Evolutionary conservation across 75 land plant species (phyloP), one percentile per base, ranked within the genome.

Genomic region (Adiantum capillusveneris): DNA sequence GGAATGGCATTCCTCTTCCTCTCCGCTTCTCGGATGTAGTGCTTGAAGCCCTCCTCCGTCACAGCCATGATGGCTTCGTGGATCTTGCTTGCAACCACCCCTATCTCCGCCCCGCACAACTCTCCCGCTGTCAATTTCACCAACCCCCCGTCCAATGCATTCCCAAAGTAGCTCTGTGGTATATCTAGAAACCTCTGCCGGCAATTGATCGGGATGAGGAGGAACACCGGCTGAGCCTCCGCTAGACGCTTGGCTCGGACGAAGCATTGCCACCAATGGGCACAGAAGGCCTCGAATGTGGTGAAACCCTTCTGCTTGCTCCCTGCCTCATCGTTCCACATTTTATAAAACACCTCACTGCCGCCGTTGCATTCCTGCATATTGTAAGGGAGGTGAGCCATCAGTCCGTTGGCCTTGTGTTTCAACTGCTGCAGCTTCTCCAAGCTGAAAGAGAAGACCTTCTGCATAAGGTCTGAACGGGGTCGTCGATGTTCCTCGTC

Each of bases 11-110:
- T 26, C 2, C 55, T 2, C 25, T 13, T 18, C 28, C 25, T 7
- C 55, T 53, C 55, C 25, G 55, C 55, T 13, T 26, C 28, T 18
- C 2, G 2, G 25, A 53, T 24, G 55, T 53, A 53, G 28, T 22
- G 49, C 49, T n/a, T 17, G 49, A 46, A 46, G 49, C 21, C n/a
- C 49, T 46, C 49, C 49, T 46, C 49, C 2, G 49, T 46, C 21
- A 17, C 49, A 17, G 49, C 49, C 17, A 6, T 46, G 49, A 46
- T 46, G 49, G 49, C 49, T 5, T 46, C 49, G 21, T 20, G n/a
- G 17, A 46, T 46, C 14, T 46, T 5, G 6, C 14, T 14, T 3
- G 49, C 49, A 2, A 46, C 17, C 5, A 2, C 21, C 12, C 12
- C 49, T 46, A 46, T 1, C 2, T 46, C 49, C 5, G 49, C 49